Base-by-base conservation (phyloP, 805 yeast genomes). In the Zygotorulaspora chibaensis region DNA sequence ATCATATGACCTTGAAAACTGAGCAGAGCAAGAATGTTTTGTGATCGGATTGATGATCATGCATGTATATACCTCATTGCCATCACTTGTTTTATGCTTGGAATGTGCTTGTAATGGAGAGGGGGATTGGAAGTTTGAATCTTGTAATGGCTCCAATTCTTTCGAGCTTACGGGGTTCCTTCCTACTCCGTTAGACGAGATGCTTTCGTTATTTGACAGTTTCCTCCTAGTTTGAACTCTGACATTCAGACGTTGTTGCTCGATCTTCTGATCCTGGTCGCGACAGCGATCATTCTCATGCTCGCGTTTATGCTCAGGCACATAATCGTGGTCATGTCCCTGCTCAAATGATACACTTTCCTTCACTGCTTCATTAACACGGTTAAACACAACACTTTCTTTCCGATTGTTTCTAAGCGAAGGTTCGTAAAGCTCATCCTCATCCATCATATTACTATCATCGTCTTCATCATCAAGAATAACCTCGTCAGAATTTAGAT, bases 1-100 rank as follows among this genome's bases (percentile, higher is more conserved):
- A 70, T 91, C 99, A 63, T 91, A 91, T 15, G 96, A 95, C 60
- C 99, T 79, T 13, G 97, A 88, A 61, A 91, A 91, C 58, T 81
- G 61, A 15, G 66, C 66, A 13, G 52, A 46, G 36, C 69, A 65
- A 7, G 65, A 63, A 23, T 60, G 59, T 15, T 51, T 58, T 2
- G 65, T 61, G 8, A 56, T 50, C 11, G 56, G 48, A 46, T 60
- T 62, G 12, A 54, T 49, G 13, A 59, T 48, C 29, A 54, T 46
- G 43, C 61, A 56, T 8, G 58, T 46, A 35, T 48, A 56, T 15
- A 51, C 44, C 35, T 51, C 57, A 20, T 26, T 35, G 8, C 44
- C 48, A 26, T 40, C 41, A 3, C 40, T 17, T 3, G 41, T 28
- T 18, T 35, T 43, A 15, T 35, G 27, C 8, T 33, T 25, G 9